These are phyloP conservation scores for Alternaria sp. DNA, from an alignment of 2,329 filamentous ascomycete species.

Conservation along the genomic window DNA sequence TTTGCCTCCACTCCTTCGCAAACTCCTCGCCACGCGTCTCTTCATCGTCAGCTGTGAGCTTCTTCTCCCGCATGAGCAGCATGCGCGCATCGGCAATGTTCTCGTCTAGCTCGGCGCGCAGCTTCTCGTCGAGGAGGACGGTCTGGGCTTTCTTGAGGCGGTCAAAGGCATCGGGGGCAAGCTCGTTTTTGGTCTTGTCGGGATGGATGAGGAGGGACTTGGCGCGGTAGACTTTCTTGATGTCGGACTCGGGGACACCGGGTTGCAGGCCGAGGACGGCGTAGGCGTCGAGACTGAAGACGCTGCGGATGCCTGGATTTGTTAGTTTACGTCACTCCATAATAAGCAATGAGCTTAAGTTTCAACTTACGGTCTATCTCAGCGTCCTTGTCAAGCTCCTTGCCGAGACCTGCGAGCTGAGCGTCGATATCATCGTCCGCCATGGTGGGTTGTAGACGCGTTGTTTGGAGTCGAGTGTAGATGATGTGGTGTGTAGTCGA, in stretches of 20 bases:
- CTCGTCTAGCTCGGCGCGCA: constrained; percentile 85
- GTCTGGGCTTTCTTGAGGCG: constrained; percentile 93
- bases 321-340: not conserved
- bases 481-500: not conserved
- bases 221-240: constrained; percentile 91
- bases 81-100: constrained; percentile 95
- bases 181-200: constrained; percentile 92
- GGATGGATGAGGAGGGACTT: constrained; percentile 99
- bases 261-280: constrained; percentile 95
- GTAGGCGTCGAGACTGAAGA: constrained; percentile 86
- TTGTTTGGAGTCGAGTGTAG: not conserved
- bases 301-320: constrained; percentile 72
- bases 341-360: not conserved
- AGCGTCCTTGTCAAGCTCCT: constrained; percentile 94
- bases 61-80: constrained; percentile 91
- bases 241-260: constrained; percentile 93
- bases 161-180: constrained; percentile 94
- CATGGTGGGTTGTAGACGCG: constrained; percentile 44
- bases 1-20: constrained; percentile 84
- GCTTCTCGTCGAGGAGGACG: constrained; percentile 91
- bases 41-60: constrained; percentile 86
- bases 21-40: constrained; percentile 88
- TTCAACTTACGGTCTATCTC: constrained; percentile 78
- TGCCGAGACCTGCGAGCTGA: constrained; percentile 81
- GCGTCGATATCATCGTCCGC: constrained; percentile 66